Percentiles rank a stretch among this genome's conserved stretches.
Conservation (phyloP, 768 basidiomycete species). For the Podaxis rugospora region DNA sequence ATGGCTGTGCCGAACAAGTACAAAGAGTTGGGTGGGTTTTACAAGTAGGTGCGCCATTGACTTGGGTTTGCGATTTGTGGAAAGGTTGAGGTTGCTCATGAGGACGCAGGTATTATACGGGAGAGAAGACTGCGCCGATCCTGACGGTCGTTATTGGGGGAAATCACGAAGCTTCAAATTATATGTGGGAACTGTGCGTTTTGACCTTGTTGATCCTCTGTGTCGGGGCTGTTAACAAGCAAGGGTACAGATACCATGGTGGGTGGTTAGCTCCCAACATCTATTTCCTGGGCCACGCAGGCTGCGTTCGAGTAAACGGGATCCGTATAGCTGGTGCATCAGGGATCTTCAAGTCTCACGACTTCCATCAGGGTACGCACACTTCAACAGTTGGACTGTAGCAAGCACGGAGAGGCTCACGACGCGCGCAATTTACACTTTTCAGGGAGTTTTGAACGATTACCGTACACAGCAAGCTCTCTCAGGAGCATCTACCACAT, state of each 20-base stretch:
- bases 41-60: slow-evolving; percentile 48
- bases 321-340: slow-evolving; percentile 86
- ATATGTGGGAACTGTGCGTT: slow-evolving; percentile 90
- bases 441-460: slow-evolving; percentile 71
- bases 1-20: slow-evolving; percentile 94
- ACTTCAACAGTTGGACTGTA: not conserved
- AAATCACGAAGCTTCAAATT: slow-evolving; percentile 96
- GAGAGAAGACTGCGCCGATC: slow-evolving; percentile 75
- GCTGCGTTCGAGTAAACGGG: slow-evolving; percentile 84
- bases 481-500: slow-evolving; percentile 89
- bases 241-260: slow-evolving; percentile 72
- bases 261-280: slow-evolving; percentile 97
- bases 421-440: not conserved
- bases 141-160: slow-evolving; percentile 95
- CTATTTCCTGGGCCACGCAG: slow-evolving; percentile 92
- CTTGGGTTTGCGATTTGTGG: not conserved
- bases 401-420: not conserved
- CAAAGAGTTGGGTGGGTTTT: slow-evolving; percentile 76
- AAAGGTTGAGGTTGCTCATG: not conserved
- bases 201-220: not conserved
- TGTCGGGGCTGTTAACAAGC: not conserved
- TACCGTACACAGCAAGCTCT: slow-evolving; percentile 72
- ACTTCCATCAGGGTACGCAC: slow-evolving; percentile 62
- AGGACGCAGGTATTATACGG: slow-evolving; percentile 74
- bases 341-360: slow-evolving; percentile 81